Base-by-base conservation (phyloP, 1,139 yeast genomes). In the Meyerozyma guilliermondii region DNA sequence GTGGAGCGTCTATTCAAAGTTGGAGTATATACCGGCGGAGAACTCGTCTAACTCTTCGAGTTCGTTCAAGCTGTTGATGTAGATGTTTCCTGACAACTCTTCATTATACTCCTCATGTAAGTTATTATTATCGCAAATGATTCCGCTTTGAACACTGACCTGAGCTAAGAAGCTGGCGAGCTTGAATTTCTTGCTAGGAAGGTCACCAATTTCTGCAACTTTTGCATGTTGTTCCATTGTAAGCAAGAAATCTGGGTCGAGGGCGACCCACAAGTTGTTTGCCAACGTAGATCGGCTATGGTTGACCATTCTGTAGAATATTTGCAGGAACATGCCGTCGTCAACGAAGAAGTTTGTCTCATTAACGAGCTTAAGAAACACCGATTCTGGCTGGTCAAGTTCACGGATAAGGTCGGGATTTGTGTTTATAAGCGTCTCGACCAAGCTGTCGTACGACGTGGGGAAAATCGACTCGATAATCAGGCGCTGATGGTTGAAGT, bases 1-100 rank as follows among this genome's bases (percentile, higher is more conserved):
- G 10, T 2, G 17, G 33, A 7, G 10, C 5, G 5, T 33, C 38
- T 59, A 71, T 46, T 81, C 86, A 62, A 86, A 87, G 58, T 88
- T 88, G 28, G 96, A 84, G 61, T 91, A 91, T 8, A 91, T 92
- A 53, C 89, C 77, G 5, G 97, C 97, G 63, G 95, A 83, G 54
- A 91, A 77, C 47, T 89, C 96, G 52, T 87, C 95, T 48, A 91
- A 74, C 48, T 81, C 89, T 22, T 80, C 81, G 28, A 80, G 68
- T 42, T 72, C 70, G 56, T 80, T 80, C 55, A 81, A 57, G 35
- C 65, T 65, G 56, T 68, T 70, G 38, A 72, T 56, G 51, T 65
- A 72, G 16, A 62, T 59, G 50, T 72, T 72, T 9, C 77, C 77
- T 6, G 71, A 59, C 37, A 73, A 58, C 36, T 65, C 70, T 20